A percentile compares a stretch with the other conserved stretches of the same genome.
These are phyloP conservation scores for Triticum urartu DNA, from an alignment of 176 grass and related monocot species.

Conservation along the genomic window DNA sequence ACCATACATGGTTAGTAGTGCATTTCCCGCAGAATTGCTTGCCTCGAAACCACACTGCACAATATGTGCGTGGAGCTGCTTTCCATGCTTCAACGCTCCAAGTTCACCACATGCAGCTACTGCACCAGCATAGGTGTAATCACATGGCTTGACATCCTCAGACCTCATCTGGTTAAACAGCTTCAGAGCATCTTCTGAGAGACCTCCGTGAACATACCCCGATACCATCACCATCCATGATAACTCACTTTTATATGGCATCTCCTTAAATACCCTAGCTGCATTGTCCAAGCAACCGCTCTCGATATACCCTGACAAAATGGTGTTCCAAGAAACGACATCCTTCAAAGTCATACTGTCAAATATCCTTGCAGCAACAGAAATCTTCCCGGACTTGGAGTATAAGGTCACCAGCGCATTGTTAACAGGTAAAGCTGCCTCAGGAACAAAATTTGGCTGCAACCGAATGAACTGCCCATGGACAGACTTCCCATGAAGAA, in stretches of 20 bases:
- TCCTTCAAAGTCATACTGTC: constrained; percentile 60
- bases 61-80: constrained; percentile 76
- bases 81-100: constrained; percentile 56
- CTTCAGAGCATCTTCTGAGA: constrained; percentile 62
- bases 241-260: constrained; percentile 77
- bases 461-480: constrained; percentile 63
- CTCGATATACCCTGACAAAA: constrained; percentile 75
- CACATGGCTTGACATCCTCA: constrained; percentile 53
- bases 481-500: constrained; percentile 72
- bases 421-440: constrained; percentile 66
- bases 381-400: constrained; percentile 53
- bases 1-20: constrained; percentile 89
- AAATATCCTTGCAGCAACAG: constrained; percentile 60
- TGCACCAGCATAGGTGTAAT: constrained; percentile 72
- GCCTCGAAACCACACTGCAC: constrained; percentile 61
- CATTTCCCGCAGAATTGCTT: constrained; percentile 82
- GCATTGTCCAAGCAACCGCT: constrained; percentile 47
- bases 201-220: constrained; percentile 71
- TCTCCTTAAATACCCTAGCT: constrained; percentile 57
- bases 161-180: constrained; percentile 65
- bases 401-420: constrained; percentile 84
- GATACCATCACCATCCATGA: constrained; percentile 94
- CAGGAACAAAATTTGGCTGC: constrained; percentile 54
- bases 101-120: constrained; percentile 80
- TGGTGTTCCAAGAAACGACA: constrained; percentile 86